Evolutionary conservation across 2,329 filamentous ascomycete genomes (phyloP).

Genomic region (Diaporthe citrichinensis): DNA sequence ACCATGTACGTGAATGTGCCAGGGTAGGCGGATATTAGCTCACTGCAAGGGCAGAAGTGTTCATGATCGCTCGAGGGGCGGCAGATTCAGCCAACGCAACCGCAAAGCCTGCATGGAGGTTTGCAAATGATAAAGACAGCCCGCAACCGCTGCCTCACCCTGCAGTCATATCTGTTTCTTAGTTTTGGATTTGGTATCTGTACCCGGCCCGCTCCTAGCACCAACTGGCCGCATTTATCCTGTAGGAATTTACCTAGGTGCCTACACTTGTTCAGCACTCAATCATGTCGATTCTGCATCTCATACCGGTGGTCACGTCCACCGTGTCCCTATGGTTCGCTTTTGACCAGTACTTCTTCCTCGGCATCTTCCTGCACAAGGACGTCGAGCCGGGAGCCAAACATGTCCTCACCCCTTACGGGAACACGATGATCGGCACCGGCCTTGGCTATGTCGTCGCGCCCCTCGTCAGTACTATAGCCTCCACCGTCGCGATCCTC

Average conservation of each 20-base stretch:
- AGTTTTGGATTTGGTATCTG: too few relatives aligned
- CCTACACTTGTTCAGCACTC: background rate
- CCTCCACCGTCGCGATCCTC: slow-evolving; percentile 10
- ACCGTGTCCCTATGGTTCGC: slow-evolving; percentile 32
- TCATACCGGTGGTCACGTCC: slow-evolving; percentile 28
- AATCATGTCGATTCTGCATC: slow-evolving; percentile 26
- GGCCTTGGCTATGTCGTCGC: background rate
- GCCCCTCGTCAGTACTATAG: background rate
- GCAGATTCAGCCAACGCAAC: background rate
- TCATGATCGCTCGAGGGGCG: background rate
- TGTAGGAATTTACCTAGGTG: background rate
- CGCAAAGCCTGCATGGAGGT: background rate
- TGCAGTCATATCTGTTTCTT: too few relatives aligned
- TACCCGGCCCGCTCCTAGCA: background rate
- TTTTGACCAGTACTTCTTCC: slow-evolving; percentile 30
- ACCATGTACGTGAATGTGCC: background rate
- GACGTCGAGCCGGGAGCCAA: slow-evolving; percentile 19
- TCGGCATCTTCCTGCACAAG: slow-evolving; percentile 15
- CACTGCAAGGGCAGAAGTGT: background rate
- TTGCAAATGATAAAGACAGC: background rate
- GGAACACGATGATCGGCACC: background rate
- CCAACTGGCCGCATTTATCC: background rate
- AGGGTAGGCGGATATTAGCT: background rate
- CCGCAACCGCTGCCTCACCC: background rate
- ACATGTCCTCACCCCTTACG: slow-evolving; percentile 26